phyloP scores from a whole-genome alignment of 805 yeast species.

The Wickerhamiella domercqiae region DNA sequence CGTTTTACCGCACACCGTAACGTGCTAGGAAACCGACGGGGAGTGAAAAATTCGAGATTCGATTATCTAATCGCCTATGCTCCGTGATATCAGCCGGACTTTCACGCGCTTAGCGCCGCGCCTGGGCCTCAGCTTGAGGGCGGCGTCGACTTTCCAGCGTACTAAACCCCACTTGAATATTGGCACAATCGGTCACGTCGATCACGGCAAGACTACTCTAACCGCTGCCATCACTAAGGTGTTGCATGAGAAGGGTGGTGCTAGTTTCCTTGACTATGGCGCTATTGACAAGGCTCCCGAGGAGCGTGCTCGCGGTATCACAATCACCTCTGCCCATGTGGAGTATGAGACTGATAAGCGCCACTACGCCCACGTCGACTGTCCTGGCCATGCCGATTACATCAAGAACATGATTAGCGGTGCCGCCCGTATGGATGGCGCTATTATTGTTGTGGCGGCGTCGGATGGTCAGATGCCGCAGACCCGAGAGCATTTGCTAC shows the following conservation, averaged over 20 bases:
- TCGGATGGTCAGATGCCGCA: conserved; percentile 99
- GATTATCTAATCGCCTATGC: too few relatives aligned
- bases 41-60: too few relatives aligned
- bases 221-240: conserved; percentile 98
- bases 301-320: conserved; percentile 98
- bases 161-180: conserved; percentile 92
- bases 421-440: conserved; percentile 99
- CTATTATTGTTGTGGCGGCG: conserved; percentile 97
- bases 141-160: conserved; percentile 76
- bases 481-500: conserved; percentile 94
- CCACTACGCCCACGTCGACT: conserved; percentile 95
- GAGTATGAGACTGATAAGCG: conserved; percentile 91
- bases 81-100: conserved; percentile 1
- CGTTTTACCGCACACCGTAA: too few relatives aligned
- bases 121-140: too few relatives aligned
- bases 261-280: conserved; percentile 81
- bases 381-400: conserved; percentile 98
- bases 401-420: conserved; percentile 98
- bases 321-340: conserved; percentile 94
- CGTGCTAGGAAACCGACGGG: too few relatives aligned
- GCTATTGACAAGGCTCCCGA: conserved; percentile 96
- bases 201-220: conserved; percentile 95
- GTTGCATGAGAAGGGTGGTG: conserved; percentile 76
- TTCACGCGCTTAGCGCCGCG: conserved; percentile 2
- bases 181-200: conserved; percentile 98